Evolutionary conservation across 495 filamentous ascomycete species (phyloP), one percentile per base, ranked within the genome.

Genomic region (Platismatia glauca): DNA sequence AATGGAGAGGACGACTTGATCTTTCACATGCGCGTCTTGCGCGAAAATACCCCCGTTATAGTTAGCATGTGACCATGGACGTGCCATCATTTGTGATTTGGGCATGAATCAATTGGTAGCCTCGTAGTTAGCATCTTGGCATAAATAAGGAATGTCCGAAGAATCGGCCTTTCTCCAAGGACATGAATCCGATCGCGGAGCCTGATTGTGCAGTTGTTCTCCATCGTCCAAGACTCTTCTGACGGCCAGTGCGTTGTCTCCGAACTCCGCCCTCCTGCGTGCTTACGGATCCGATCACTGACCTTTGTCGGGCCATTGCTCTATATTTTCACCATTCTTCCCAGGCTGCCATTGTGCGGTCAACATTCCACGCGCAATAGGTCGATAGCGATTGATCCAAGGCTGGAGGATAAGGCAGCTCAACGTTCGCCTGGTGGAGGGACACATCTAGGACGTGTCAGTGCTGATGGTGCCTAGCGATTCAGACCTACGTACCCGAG

Each of bases 401-500:
- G 34, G 24, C 1, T n/a, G 48, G 48, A 52, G 27, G 27, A 16
- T 18, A 15, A 29, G 12, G 13, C 12, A 31, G 50, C 50, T 53
- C 15, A 31, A 53, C 12, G 27, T 12, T 16, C 16, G 48, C 48
- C 48, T 52, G 1, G 50, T 18, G 33, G 50, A n/a, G 50, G 29
- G 16, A 33, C 29, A 33, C 7, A 52, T 0, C 0, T 33, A 1
- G 24, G 29, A 52, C 48, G 24, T 31, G 48, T 53, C 16, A 53
- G 33, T 33, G 27, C 11, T 31, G 48, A 33, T 7, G 33, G 33
- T 33, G 27, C 11, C 27, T 33, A 53, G 16, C 24, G 16, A 18
- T n/a, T n/a, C n/a, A n/a, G n/a, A n/a, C n/a, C 7, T 33, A 15
- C 56, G 52, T 33, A 52, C 24, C 15, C 55, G 61, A 58, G 61